Conservation (phyloP, 2,329 filamentous ascomycete genomes). For the Chrysoporthe austroafricana region DNA sequence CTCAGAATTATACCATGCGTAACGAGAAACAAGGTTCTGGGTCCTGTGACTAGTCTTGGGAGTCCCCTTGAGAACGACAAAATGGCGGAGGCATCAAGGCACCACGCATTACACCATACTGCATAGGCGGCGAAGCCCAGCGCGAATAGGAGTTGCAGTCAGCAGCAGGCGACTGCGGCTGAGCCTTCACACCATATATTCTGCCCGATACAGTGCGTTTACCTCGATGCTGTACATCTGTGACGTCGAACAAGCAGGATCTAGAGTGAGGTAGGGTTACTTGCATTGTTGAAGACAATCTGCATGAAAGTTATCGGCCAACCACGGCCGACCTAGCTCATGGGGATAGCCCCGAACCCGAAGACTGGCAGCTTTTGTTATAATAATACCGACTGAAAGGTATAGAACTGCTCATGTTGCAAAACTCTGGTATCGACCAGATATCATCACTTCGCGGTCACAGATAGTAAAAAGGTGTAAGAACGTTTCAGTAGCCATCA, state of each 20-base stretch:
- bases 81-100: background rate
- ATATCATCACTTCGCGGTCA: background rate
- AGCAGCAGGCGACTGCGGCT: background rate
- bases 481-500: slow-evolving; percentile 3
- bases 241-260: background rate
- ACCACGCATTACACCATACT: background rate
- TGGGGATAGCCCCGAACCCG: no score
- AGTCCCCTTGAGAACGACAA: background rate
- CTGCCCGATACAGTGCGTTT: background rate
- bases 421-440: background rate
- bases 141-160: background rate
- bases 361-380: no score
- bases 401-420: background rate
- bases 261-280: background rate
- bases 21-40: no score
- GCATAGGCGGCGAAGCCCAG: background rate
- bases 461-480: background rate
- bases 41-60: background rate
- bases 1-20: background rate
- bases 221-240: background rate
- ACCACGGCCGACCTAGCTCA: no score
- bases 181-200: background rate
- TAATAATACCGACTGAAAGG: no score
- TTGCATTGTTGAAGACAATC: background rate
- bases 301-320: background rate